Conservation (phyloP, 78 protist species). For the Chrysochromulina tobinii region DNA sequence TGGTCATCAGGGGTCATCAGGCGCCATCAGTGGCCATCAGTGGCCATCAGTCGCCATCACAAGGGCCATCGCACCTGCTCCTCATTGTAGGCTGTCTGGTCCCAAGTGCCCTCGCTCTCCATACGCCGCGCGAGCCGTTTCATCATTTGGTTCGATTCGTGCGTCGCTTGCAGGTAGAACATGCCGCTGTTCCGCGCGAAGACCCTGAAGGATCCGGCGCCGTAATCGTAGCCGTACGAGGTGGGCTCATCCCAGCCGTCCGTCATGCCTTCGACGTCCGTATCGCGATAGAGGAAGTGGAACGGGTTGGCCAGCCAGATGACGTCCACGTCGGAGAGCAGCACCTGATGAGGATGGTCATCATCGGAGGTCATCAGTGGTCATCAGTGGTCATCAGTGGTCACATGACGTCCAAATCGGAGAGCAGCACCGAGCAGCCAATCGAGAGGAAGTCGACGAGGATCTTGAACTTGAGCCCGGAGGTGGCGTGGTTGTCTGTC, state of each 20-base stretch:
- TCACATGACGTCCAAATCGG: not conserved
- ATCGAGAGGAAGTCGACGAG: not conserved
- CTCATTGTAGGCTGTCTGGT: conserved; percentile 16
- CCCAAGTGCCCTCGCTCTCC: conserved; percentile 13
- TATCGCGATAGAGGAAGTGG: not conserved
- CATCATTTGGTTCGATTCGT: not conserved
- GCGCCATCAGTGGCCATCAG: no score
- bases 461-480: conserved; percentile 2
- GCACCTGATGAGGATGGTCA: not conserved
- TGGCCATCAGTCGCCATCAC: no score
- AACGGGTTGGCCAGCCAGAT: not conserved
- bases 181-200: conserved; percentile 7
- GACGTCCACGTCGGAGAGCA: conserved; percentile 29
- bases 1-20: no score
- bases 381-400: no score
- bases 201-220: not conserved
- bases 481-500: conserved; percentile 1
- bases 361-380: no score
- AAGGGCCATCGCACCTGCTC: not conserved
- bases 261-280: conserved; percentile 9
- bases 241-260: conserved; percentile 12
- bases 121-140: not conserved
- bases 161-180: not conserved
- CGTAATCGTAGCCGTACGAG: not conserved
- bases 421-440: conserved; percentile 14